These are phyloP conservation scores for Leishmania arabica DNA, from an alignment of 208 protist genomes.

Conservation along the genomic window DNA sequence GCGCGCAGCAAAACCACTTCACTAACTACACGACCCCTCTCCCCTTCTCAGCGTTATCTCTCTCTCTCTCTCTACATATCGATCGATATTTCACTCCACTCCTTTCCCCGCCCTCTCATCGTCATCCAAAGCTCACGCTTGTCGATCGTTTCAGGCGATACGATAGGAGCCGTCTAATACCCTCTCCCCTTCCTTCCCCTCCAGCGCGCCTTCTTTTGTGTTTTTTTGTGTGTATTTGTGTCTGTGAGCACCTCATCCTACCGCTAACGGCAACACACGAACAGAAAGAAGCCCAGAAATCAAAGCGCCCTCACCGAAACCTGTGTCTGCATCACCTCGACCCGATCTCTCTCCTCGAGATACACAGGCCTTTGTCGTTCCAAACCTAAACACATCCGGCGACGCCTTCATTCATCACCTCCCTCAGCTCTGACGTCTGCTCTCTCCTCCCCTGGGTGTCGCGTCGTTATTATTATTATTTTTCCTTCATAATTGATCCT, in stretches of 20 bases:
- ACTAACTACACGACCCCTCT: neutral
- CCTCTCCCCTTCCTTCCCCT: neutral
- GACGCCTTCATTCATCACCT: neutral
- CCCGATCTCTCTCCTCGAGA: neutral
- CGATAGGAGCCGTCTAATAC: neutral
- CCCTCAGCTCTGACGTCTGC: neutral
- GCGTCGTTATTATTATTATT: neutral
- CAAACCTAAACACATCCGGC: neutral
- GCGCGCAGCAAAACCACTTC: neutral
- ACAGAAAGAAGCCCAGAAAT: neutral
- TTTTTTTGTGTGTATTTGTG: neutral
- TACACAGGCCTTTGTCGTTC: neutral
- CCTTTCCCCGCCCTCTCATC: neutral
- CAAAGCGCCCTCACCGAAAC: neutral
- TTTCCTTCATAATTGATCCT: neutral
- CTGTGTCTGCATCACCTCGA: neutral
- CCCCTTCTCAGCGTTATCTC: neutral
- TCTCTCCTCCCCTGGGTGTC: neutral
- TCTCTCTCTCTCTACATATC: neutral
- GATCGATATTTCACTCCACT: neutral
- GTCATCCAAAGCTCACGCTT: neutral
- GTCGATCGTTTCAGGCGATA: neutral
- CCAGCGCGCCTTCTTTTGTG: neutral
- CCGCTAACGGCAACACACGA: neutral
- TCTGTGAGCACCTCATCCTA: slow-evolving; percentile 1